phyloP scores from a whole-genome alignment of 2,329 filamentous ascomycete species.

The Trichoderma asperellum region DNA sequence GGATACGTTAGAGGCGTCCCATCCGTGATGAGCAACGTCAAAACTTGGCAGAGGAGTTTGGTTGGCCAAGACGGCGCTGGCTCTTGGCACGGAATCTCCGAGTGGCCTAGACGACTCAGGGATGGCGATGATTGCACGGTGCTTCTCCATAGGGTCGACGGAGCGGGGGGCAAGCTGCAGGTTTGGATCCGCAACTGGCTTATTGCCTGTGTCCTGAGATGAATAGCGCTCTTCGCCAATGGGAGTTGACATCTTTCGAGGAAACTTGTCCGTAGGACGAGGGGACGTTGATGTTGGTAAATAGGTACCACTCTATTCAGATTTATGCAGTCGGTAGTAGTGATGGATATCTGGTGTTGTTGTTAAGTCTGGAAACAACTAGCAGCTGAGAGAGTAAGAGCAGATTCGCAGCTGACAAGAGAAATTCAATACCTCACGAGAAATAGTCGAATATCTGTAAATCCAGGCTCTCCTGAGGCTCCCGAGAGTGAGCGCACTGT shows the following conservation, averaged over 20 bases:
- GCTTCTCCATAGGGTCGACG: background rate
- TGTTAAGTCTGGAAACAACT: background rate
- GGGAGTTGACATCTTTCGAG: background rate
- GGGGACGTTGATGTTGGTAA: background rate
- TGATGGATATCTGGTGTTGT: background rate
- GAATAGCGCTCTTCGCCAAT: background rate
- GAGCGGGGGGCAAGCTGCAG: background rate
- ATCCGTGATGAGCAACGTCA: conserved; percentile 31
- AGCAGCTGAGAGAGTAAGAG: background rate
- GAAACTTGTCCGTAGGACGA: background rate
- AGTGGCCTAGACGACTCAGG: background rate
- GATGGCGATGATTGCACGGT: background rate
- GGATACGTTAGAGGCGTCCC: conserved; percentile 32
- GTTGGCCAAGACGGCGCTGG: background rate
- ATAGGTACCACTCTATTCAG: background rate
- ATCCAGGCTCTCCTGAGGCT: background rate
- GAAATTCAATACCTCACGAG: background rate
- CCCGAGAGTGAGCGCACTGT: background rate
- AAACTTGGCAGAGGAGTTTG: conserved; percentile 21
- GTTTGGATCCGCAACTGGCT: background rate
- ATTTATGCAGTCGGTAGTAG: background rate
- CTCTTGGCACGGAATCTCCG: background rate
- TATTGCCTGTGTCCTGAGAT: background rate
- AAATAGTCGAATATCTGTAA: background rate
- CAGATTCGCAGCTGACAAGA: no score